Base-by-base conservation (phyloP, 495 filamentous ascomycete genomes). In the Aspergillus nidulans region DNA sequence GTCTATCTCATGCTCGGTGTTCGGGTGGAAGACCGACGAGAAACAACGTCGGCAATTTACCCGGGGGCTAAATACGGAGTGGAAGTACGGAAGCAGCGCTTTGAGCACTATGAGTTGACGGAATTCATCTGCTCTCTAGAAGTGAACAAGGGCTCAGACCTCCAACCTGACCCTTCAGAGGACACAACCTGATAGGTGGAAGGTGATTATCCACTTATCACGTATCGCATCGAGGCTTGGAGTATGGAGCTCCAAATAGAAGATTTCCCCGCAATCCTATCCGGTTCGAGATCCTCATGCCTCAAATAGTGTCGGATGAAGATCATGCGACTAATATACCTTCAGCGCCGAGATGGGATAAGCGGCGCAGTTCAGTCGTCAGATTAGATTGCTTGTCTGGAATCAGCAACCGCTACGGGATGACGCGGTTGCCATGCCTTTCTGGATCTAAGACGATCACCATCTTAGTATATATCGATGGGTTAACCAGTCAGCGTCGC, bases 1-100 rank as follows among this genome's bases (percentile, higher is more conserved):
- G 53, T 50, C 43, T 56, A 50, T 36, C 8, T 21, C 16, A 25
- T n/a, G 38, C 12, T 47, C 40, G 39, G 32, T 23, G 16, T 20
- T 54, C 42, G 52, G 52, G 19, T 20, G 5, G 48, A 54, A 54
- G 43, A 48, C 39, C 46, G 46, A 49, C 46, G 18, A 19, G 30
- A 12, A 34, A 12, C n/a, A 1, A 23, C 13, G 16, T 36, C 43
- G 43, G 41, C 51, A 44, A 47, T 54, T 26, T 47, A 30, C 32
- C 52, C 42, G 52, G 40, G 21, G 15, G 19, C 4, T 18, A 40
- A 39, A 40, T 12, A 25, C 39, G 50, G 50, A 19, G 26, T 34
- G 28, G 38, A 34, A 18, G 21, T 25, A 13, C 2, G 10, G 15
- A 34, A 19, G 48, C 36, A 40, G 18, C 20, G 16, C 19, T 5